Conservation (phyloP, 106 monocot species). For the Narthecium ossifragum region DNA sequence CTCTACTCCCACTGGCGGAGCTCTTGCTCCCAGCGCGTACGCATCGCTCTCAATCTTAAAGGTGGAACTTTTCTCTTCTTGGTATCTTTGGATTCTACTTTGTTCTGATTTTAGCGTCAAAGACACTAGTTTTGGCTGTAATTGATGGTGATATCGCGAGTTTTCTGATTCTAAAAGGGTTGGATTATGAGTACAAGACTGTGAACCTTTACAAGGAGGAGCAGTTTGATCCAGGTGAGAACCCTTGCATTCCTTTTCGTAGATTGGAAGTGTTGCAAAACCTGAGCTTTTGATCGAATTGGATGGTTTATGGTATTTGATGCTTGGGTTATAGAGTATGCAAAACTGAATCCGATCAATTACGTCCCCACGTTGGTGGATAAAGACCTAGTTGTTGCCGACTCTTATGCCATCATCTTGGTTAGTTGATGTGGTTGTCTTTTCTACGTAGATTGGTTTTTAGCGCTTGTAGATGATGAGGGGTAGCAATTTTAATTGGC, state of each 20-base stretch:
- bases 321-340: conserved; percentile 14
- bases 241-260: neutral
- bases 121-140: neutral
- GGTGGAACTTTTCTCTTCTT: conserved; percentile 20
- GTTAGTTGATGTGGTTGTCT: conserved; percentile 12
- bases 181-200: conserved; percentile 80
- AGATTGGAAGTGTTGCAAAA: neutral
- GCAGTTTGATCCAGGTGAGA: conserved; percentile 49
- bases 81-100: neutral
- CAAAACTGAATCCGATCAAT: conserved; percentile 36
- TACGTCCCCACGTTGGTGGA: conserved; percentile 40
- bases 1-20: conserved; percentile 84
- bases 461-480: too few species aligned
- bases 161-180: conserved; percentile 25
- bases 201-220: conserved; percentile 74
- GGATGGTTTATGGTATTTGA: neutral
- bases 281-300: neutral
- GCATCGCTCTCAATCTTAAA: conserved; percentile 78
- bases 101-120: neutral
- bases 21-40: conserved; percentile 60
- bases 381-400: conserved; percentile 19
- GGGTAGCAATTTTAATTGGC: too few species aligned
- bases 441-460: too few species aligned
- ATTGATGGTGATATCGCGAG: neutral
- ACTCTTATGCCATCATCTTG: conserved; percentile 31